Evolutionary conservation across 2,329 filamentous ascomycete genomes (phyloP), one percentile per base, ranked within the genome.

Genomic region (Boeremia exigua): DNA sequence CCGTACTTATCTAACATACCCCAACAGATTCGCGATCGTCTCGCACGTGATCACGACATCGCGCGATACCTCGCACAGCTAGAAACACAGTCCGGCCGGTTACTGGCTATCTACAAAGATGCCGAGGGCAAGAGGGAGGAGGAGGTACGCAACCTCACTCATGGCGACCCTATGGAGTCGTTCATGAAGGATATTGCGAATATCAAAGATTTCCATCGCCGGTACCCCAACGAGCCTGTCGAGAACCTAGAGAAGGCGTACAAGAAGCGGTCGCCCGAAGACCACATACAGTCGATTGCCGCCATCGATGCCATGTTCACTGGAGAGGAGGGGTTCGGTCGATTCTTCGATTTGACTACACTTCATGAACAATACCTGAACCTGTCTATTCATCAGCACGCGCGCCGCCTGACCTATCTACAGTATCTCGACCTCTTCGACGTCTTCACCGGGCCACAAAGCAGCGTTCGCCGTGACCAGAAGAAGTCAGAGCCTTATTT

Each of bases 201-300:
- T 25, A 89, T 96, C 69, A 95, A 92, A 70, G 87, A 90, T 43
- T 96, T 96, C 73, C 93, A 99, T 76, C 86, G 88, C 56, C 87
- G 89, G 66, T 97, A 99, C 70, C 94, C 94, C 1, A 96, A 96
- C 77, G 92, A 97, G 73, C 92, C 91, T 28, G 91, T 96, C 43
- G 95, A 99, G 76, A 97, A 98, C 68, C 86, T 96, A 12, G 96
- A 99, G 78, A 86, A 89, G 65, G 90, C 93, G 32, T 99, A 99
- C 80, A 92, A 92, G 75, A 84, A 87, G 70, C 85, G 84, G 54
- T 80, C 83, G 37, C 84, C 82, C 11, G 86, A 87, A 38, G 88
- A 89, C 61, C 85, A 86, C 45, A 70, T 68, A 4, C 86, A 89
- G 42, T 79, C 82, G 1, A 76, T 85, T 52, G 86, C 85, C 38